Evolutionary conservation across 2,329 filamentous ascomycete species (phyloP), one percentile per base, ranked within the genome.

Genomic region (Anthostomella pinea): DNA sequence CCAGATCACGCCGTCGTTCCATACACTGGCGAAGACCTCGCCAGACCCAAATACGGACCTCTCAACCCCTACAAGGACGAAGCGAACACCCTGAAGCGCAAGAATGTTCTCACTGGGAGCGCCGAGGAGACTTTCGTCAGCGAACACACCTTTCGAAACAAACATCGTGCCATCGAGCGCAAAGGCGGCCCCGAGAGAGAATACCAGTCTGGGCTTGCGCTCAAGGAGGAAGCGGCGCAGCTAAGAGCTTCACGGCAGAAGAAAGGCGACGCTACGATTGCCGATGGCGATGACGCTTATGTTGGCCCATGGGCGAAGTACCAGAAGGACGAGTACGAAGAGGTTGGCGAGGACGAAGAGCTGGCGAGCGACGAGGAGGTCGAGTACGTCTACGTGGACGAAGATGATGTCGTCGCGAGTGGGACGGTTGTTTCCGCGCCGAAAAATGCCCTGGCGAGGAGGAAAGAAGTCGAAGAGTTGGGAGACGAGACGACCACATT

Each of bases 271-370:
- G 79, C 88, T 26, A 80, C 82, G 13, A 75, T 96, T 24, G 84
- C 90, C 0, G 90, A 95, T 54, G 93, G 93, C 1, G 81, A 88
- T 6, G 84, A 83, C 35, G 83, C 89, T 29, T 98, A 98, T 63
- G 77, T 95, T 23, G 94, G 94, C 0, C 94, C 93, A 0, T 98
- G 94, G 94, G 94, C 93, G 7, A 82, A 76, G 59, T 95, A 94
- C 57, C 75, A 74, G 52, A 73, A 81, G 46, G 71, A 81, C 32
- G 81, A 90, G 47, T 84, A 85, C 52, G 84, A 89, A 48, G 77
- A 85, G 40, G 81, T 87, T 13, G 80, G 72, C 31, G 79, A 81
- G n/a, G 85, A 80, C 28, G 87, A 85, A 46, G 80, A 87, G 60
- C 71, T 94, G 26, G 83, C 77, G 5, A 87, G 82, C 51, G 85